Evolutionary conservation across 306 rosid genomes (phyloP), one percentile per base, ranked within the genome.

Genomic region (Citrullus colocynthis): DNA sequence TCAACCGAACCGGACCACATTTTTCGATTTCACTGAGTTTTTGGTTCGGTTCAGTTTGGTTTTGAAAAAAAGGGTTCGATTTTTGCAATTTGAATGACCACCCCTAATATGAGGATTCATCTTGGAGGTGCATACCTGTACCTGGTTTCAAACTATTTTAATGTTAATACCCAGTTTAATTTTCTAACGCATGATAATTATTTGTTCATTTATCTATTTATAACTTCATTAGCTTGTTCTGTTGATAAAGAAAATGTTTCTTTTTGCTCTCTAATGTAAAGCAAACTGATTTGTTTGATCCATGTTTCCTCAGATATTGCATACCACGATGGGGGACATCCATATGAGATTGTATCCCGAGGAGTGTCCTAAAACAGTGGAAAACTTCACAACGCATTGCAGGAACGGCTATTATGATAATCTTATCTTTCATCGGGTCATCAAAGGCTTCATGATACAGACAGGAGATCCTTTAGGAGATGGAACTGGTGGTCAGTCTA

Each of bases 401-500:
- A 88, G 93, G 75, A 92, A 95, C 82, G 99, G 99, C 71, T 95
- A 95, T 81, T 92, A 87, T 81, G 99, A 95, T 82, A 95, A 88
- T 82, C 97, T 92, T 76, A 92, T 92, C 72, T 95, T 92, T 81
- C 99, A 95, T 72, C 90, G 99, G 24, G 97, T 95, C 86, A 95
- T 95, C 84, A 95, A 89, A 82, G 99, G 97, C 77, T 95, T 95
- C 89, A 95, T 91, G 99, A 77, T 95, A 79, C 99, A 95, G 83
- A 95, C 99, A 62, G 97, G 99, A 84, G 99, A 95, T 91, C 99
- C 99, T 87, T 83, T 95, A 67, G 97, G 97, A 81, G 99, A 95
- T 77, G 99, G 99, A 67, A 92, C 99, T 24, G 97, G 99, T 74
- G 99, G 99, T 67, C 99, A 90, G 71, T 95, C 97, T 79, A 92